Percentiles rank a stretch among this genome's conserved stretches.
phyloP scores from a whole-genome alignment of 179 eudicot genomes.

The Patellifolia procumbens region DNA sequence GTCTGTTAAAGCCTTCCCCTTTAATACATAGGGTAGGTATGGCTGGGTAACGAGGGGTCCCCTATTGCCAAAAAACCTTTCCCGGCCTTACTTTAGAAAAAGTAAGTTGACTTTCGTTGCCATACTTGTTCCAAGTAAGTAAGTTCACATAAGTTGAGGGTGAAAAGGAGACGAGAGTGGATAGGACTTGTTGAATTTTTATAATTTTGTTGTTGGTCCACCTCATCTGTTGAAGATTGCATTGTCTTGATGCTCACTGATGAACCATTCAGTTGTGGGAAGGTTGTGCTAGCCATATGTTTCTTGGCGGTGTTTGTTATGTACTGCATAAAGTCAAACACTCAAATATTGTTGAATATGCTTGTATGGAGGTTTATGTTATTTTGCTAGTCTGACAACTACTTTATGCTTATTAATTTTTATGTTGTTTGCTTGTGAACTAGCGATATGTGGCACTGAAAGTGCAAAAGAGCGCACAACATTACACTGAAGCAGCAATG shows the following conservation, averaged over 20 bases:
- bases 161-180: not conserved
- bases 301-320: not conserved
- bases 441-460: slow-evolving; percentile 88
- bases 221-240: not conserved
- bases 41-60: no score
- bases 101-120: no score
- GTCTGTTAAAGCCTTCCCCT: no score
- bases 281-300: not conserved
- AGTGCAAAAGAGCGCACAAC: slow-evolving; percentile 94
- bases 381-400: not conserved
- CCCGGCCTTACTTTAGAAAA: no score
- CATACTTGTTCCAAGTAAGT: no score
- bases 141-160: not conserved
- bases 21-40: no score
- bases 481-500: slow-evolving; percentile 97
- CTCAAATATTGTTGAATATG: not conserved
- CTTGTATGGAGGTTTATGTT: not conserved
- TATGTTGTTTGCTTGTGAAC: not conserved
- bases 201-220: not conserved
- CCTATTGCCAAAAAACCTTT: no score
- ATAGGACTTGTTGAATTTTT: not conserved
- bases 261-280: not conserved
- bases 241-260: not conserved
- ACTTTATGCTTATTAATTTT: not conserved
- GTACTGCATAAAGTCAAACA: no score